Evolutionary conservation across 805 yeast species (phyloP), one percentile per base, ranked within the genome.

Genomic region (Sugiyamaella qingdaonensis): DNA sequence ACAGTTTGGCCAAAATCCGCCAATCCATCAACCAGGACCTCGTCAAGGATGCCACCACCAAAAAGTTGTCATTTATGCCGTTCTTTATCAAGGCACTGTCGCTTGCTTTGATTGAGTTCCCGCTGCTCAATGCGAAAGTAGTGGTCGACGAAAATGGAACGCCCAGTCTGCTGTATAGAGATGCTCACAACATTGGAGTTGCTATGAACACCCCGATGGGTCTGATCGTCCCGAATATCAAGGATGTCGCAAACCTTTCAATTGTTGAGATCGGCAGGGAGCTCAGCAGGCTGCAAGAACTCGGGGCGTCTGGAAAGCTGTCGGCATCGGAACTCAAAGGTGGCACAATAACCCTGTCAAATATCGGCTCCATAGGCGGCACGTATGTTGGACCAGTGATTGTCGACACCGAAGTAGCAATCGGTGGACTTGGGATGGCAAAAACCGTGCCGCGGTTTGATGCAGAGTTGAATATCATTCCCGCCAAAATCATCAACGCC

Each of bases 131-230:
- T 50, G 55, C 68, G 31, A 54, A 58, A 35, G 61, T 67, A 2
- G 27, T 43, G 13, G 36, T 51, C 10, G 58, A 53, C 33, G 60
- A 57, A 19, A 47, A 39, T 10, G 56, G 53, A 42, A 57, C 55
- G 29, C 68, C 69, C 1, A 36, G 51, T 13, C 49, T 67, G 7
- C 54, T 64, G 43, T 48, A 46, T 50, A 59, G 70, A 7, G 51
- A 58, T 1, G 29, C 48, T 27, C 71, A 67, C 54, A 67, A 67
- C 48, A 66, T 67, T 37, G 64, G 68, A 18, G 57, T 67, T 18
- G 71, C 71, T 24, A 67, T 67, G 68, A 68, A 64, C 51, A 67
- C 70, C 9, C 70, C 70, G 5, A 39, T 47, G 4, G 71, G 71
- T 4, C 60, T 67, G 24, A 58, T 67, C 7, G 71, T 67, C 2